Percentiles rank a stretch among this genome's conserved stretches.
phyloP scores from a whole-genome alignment of 192 early-diverging fungal species.

The Physocladia obscura region DNA sequence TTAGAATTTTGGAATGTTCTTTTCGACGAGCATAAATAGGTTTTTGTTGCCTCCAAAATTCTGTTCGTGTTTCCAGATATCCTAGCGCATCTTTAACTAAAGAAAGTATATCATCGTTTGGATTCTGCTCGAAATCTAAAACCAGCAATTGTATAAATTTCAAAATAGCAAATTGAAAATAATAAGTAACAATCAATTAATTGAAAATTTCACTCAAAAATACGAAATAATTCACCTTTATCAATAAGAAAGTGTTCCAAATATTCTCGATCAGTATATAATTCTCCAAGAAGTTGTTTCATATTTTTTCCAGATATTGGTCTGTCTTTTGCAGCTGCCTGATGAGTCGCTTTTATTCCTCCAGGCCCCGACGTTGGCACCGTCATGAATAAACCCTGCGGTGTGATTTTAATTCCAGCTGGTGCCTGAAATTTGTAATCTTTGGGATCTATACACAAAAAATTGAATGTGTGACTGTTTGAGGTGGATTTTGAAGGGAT shows the following conservation, averaged over 20 bases:
- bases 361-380: not conserved
- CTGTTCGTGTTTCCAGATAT: constrained; percentile 48
- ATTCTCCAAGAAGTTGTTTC: constrained; percentile 38
- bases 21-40: constrained; percentile 52
- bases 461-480: not conserved
- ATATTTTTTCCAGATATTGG: constrained; percentile 15
- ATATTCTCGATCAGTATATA: constrained; percentile 48
- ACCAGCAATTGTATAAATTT: no score
- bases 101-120: constrained; percentile 38
- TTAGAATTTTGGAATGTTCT: constrained; percentile 27
- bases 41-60: constrained; percentile 60
- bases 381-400: not conserved
- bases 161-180: no score
- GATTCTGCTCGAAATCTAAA: constrained; percentile 47
- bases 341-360: not conserved
- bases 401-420: constrained; percentile 22
- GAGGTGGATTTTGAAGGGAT: not conserved
- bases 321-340: not conserved
- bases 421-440: constrained; percentile 51
- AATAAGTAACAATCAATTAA: no score
- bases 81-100: constrained; percentile 44
- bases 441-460: constrained; percentile 32
- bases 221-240: constrained; percentile 26
- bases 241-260: constrained; percentile 42
- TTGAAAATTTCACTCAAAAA: not conserved